Percentiles rank a stretch among this genome's conserved stretches.
Evolutionary conservation across 2,329 filamentous ascomycete species (phyloP).

Genomic region (Pseudogymnoascus sp.): DNA sequence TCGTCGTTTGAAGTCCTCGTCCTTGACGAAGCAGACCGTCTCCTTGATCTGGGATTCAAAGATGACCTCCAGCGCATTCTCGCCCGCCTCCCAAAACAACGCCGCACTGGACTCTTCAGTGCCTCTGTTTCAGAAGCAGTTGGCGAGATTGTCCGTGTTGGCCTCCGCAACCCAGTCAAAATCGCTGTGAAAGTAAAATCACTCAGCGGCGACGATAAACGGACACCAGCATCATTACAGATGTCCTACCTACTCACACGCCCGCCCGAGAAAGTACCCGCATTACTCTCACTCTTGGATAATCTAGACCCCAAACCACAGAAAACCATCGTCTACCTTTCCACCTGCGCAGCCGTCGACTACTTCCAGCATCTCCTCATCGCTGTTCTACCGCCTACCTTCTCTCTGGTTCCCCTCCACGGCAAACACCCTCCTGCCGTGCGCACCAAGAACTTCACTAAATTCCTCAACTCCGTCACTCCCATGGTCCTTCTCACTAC

Average conservation of each 20-base stretch:
- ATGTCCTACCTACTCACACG: slow-evolving; percentile 75
- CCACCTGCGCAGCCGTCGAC: slow-evolving; percentile 88
- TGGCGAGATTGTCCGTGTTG: slow-evolving; percentile 83
- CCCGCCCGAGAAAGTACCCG: slow-evolving; percentile 71
- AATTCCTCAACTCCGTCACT: slow-evolving; percentile 64
- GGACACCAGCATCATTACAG: slow-evolving; percentile 84
- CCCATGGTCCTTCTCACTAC: slow-evolving; percentile 84
- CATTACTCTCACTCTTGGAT: slow-evolving; percentile 60
- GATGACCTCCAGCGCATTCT: slow-evolving; percentile 82
- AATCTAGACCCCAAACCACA: slow-evolving; percentile 65
- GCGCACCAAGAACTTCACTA: slow-evolving; percentile 76
- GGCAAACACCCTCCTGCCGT: slow-evolving; percentile 87
- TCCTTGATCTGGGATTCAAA: slow-evolving; percentile 91
- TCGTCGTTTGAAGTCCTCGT: slow-evolving; percentile 88
- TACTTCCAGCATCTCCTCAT: slow-evolving; percentile 82
- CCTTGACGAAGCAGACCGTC: slow-evolving; percentile 85
- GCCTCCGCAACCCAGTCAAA: slow-evolving; percentile 87
- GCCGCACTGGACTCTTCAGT: slow-evolving; percentile 87
- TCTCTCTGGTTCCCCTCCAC: slow-evolving; percentile 71
- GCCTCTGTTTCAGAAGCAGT: slow-evolving; percentile 95
- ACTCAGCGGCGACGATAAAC: slow-evolving; percentile 68
- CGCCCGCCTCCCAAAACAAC: slow-evolving; percentile 77
- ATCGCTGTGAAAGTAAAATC: slow-evolving; percentile 88
- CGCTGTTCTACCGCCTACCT: slow-evolving; percentile 56
- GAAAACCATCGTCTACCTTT: slow-evolving; percentile 84